Base-by-base conservation (phyloP, 306 rosid genomes). In the Lotus japonicus region DNA sequence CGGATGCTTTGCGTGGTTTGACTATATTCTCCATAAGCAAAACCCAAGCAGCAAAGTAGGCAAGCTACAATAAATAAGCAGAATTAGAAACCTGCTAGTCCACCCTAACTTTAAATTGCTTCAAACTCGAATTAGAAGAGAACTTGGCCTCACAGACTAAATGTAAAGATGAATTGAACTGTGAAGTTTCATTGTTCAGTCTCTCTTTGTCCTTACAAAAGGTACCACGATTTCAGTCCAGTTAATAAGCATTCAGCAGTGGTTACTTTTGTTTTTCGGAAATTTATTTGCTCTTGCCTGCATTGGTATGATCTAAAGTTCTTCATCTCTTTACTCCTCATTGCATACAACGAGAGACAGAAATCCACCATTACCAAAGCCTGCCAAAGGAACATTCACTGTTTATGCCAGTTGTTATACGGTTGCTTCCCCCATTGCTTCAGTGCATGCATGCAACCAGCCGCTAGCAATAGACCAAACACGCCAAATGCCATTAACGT, bases 361-460 rank as follows among this genome's bases (percentile, higher is more conserved):
- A 23, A 65, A 58, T 43, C 67, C 77, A 53, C 63, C 58, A 53
- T 69, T 43, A 35, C 71, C 59, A 68, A 50, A 73, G 36, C 69
- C 45, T 35, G 58, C 46, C 55, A 67, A 33, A 55, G 28, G 77
- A 62, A 67, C 63, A 60, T 56, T 92, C 80, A 90, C 59, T 80
- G 77, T 61, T 89, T 86, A 72, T 75, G 86, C 92, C 94, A 82
- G 65, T 79, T 88, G 58, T 88, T 88, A 82, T 90, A 90, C 0
- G 96, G 97, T 69, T 92, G 97, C 84, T 92, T 92, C 58, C 97
- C 98, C 63, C 77, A 82, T 41, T 88, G 86, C 80, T 88, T 92
- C 86, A 90, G 82, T 64, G 83, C 74, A 75, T 86, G 86, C 91
- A 92, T 83, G 78, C 91, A 74, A 64, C 84, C 88, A 51, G 97